A percentile compares a stretch with the other conserved stretches of the same genome.
These are phyloP conservation scores for Solanum arcanum DNA, from an alignment of 257 asterid species.

Conservation along the genomic window DNA sequence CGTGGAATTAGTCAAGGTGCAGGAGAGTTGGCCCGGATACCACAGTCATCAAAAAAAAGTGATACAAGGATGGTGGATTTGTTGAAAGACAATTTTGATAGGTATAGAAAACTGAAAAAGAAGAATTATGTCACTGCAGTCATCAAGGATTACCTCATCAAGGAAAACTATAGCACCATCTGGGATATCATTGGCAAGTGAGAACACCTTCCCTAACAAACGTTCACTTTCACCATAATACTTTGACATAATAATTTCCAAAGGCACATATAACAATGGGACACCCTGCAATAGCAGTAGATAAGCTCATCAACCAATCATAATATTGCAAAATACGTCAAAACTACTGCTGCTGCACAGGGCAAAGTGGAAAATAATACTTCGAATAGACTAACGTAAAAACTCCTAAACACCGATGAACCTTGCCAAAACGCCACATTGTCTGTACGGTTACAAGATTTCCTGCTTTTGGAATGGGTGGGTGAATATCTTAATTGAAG, in stretches of 20 bases:
- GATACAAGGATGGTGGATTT: neutral
- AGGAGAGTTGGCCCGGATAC: neutral
- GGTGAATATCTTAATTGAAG: neutral
- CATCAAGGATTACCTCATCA: constrained; percentile 60
- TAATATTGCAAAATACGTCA: neutral
- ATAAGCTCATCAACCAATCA: neutral
- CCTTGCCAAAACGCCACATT: neutral
- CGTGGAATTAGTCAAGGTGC: neutral
- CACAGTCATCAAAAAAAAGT: neutral
- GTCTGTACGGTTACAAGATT: neutral
- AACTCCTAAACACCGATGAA: neutral
- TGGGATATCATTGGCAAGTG: constrained; percentile 76
- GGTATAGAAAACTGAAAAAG: neutral
- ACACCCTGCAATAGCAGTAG: constrained; percentile 48
- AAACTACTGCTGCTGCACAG: neutral
- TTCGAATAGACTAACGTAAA: neutral
- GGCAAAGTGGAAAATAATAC: neutral
- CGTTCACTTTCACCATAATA: constrained; percentile 97
- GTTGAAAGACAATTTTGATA: neutral
- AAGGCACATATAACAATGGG: constrained; percentile 79
- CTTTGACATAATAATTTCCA: constrained; percentile 90
- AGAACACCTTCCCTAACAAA: constrained; percentile 77
- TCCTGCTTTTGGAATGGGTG: neutral
- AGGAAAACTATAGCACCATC: constrained; percentile 82
- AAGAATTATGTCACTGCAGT: neutral